Evolutionary conservation across 2,329 filamentous ascomycete genomes (phyloP).

Genomic region (Xylariaceae sp.): DNA sequence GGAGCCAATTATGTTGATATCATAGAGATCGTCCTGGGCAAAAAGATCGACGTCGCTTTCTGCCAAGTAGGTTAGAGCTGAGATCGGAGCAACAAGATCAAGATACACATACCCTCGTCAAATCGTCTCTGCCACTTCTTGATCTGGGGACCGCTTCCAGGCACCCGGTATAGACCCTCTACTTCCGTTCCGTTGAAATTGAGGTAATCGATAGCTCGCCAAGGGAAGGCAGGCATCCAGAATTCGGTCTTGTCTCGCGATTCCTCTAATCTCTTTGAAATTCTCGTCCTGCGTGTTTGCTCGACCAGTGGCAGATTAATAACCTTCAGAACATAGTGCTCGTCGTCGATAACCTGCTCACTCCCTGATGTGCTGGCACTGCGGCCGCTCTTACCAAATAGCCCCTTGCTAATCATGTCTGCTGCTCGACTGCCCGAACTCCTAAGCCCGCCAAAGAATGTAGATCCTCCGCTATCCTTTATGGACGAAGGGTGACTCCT

Average conservation of each 20-base stretch:
- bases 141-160: conserved; percentile 83
- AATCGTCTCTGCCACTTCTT: conserved; percentile 92
- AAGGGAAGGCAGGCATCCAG: conserved; percentile 96
- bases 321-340: conserved; percentile 77
- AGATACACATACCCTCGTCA: conserved; percentile 60
- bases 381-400: conserved; percentile 73
- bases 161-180: conserved; percentile 87
- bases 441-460: conserved; percentile 68
- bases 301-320: conserved; percentile 83
- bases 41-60: conserved; percentile 89
- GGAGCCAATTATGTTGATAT: conserved; percentile 93
- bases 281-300: conserved; percentile 84
- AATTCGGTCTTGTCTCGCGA: conserved; percentile 95
- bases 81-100: not conserved
- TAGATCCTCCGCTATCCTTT: conserved; percentile 56
- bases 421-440: conserved; percentile 68
- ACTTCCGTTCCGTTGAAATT: conserved; percentile 94
- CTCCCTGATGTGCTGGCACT: conserved; percentile 66
- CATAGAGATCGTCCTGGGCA: conserved; percentile 79
- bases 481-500: conserved; percentile 49
- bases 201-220: conserved; percentile 92
- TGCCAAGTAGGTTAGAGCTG: conserved; percentile 32
- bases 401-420: conserved; percentile 73
- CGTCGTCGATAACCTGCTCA: conserved; percentile 64
- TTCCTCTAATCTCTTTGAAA: conserved; percentile 80